Evolutionary conservation across 805 yeast genomes (phyloP).

Genomic region (Lipomyces sp.): DNA sequence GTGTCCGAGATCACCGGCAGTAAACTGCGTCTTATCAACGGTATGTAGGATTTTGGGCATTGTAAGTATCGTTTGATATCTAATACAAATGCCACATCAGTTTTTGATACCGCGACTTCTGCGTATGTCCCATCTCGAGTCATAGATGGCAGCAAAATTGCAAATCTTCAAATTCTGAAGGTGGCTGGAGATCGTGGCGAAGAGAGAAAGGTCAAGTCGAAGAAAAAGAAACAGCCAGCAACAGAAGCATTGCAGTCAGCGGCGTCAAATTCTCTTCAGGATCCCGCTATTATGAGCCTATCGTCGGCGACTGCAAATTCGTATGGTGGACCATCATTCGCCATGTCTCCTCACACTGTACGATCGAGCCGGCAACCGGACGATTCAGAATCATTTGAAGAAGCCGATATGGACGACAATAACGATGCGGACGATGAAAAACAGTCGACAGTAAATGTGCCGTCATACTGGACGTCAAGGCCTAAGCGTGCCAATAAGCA

Average conservation of each 20-base stretch:
- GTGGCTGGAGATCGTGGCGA: slow-evolving; percentile 44
- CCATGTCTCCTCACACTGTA: slow-evolving; percentile 11
- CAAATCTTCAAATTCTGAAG: slow-evolving; percentile 40
- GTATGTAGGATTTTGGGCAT: slow-evolving; percentile 35
- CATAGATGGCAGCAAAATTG: slow-evolving; percentile 31
- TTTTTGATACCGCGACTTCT: slow-evolving; percentile 24
- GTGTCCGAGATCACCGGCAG: slow-evolving; percentile 52
- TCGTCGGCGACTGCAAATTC: slow-evolving; percentile 8
- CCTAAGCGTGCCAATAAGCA: slow-evolving; percentile 3
- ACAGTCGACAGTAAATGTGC: not conserved
- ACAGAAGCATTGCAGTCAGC: not conserved
- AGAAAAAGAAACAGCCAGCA: slow-evolving; percentile 14
- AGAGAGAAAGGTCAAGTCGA: slow-evolving; percentile 5
- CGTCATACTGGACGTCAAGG: not conserved
- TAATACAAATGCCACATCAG: slow-evolving; percentile 26
- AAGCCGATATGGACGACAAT: not conserved
- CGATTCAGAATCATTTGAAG: slow-evolving; percentile 12
- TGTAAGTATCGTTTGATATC: not conserved
- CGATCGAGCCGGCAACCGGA: slow-evolving; percentile 6
- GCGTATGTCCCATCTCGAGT: slow-evolving; percentile 27
- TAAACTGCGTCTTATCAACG: slow-evolving; percentile 49
- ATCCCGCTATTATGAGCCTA: slow-evolving; percentile 34
- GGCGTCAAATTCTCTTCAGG: slow-evolving; percentile 9
- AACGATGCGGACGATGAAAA: slow-evolving; percentile 5
- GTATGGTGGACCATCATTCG: slow-evolving; percentile 14